These are phyloP conservation scores for Microsporum ferrugineum DNA, from an alignment of 2,329 filamentous ascomycete species.

Conservation along the genomic window DNA sequence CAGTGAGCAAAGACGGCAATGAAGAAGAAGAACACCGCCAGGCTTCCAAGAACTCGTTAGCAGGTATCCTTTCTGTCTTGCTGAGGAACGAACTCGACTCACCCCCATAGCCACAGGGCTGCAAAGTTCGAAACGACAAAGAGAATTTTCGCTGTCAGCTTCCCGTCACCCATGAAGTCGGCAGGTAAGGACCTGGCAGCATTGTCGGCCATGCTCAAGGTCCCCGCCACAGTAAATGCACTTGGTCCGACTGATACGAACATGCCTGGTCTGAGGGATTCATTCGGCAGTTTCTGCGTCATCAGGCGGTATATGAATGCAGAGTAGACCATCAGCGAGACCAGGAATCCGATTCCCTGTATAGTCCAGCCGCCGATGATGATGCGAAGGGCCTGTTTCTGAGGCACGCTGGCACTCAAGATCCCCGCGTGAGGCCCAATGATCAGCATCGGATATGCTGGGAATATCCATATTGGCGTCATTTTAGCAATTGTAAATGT, in stretches of 20 bases:
- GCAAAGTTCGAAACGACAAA: conserved; percentile 50
- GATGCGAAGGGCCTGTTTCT: conserved; percentile 39
- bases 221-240: conserved; percentile 53
- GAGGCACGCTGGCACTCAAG: conserved; percentile 39
- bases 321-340: conserved; percentile 67
- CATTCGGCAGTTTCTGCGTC: conserved; percentile 72
- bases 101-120: conserved; percentile 68
- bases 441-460: conserved; percentile 68
- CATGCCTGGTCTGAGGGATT: conserved; percentile 67
- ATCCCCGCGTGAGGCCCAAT: conserved; percentile 61
- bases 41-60: conserved; percentile 24
- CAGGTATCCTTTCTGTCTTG: not conserved
- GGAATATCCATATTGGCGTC: conserved; percentile 84
- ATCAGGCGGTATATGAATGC: conserved; percentile 78
- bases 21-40: conserved; percentile 77
- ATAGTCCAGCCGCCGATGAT: conserved; percentile 50
- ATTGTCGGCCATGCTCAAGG: conserved; percentile 47
- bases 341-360: conserved; percentile 54
- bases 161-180: conserved; percentile 48
- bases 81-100: conserved; percentile 11
- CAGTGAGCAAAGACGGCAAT: conserved; percentile 65
- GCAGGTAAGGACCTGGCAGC: conserved; percentile 39
- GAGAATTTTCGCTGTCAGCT: conserved; percentile 44
- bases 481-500: conserved; percentile 66
- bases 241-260: conserved; percentile 73